Evolutionary conservation across 1,284 basidiomycete genomes (phyloP), one percentile per base, ranked within the genome.

Genomic region (Hemileia vastatrix): DNA sequence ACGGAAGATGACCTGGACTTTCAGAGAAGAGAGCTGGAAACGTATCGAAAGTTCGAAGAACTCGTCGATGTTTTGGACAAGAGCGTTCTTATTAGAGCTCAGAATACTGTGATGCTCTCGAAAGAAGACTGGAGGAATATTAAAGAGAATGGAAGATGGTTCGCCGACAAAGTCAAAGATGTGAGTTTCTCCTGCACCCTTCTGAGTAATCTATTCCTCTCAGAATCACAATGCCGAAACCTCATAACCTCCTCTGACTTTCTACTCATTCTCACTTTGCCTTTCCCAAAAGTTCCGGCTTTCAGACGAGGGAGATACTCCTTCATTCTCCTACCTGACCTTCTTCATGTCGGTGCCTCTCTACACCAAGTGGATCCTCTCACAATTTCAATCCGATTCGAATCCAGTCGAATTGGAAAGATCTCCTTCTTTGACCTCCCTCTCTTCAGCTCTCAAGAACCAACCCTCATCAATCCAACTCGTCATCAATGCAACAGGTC

Each of bases 401-500:
- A 40, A 9, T 40, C 36, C 36, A 40, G 36, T 40, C 36, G 8
- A 9, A 40, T 11, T 40, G 8, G 9, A 15, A 40, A 40, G 36
- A 15, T 11, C 15, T 11, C 36, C 36, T 40, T 9, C 36, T 15
- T 15, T 40, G 15, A 11, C 36, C 8, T 40, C 36, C 36, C 36
- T 40, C 8, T 40, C 36, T 11, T 40, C 36, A 40, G 36, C 36
- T 40, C 15, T 40, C 8, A 15, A 15, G 36, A 9, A 40, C 15
- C 11, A 40, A 15, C 36, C 36, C 15, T 11, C 36, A 9, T 40
- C 36, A 40, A 40, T 40, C 33, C 33, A n/a, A n/a, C n/a, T 79
- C 31, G 71, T 83, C 19, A 70, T 83, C 48, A 83, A 83, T 60
- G 81, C 81, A 3, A 78, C 80, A 1, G 77, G 77, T 11, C 75